These are phyloP conservation scores for Clarireedia monteithiana DNA, from an alignment of 2,329 filamentous ascomycete genomes.

Conservation along the genomic window DNA sequence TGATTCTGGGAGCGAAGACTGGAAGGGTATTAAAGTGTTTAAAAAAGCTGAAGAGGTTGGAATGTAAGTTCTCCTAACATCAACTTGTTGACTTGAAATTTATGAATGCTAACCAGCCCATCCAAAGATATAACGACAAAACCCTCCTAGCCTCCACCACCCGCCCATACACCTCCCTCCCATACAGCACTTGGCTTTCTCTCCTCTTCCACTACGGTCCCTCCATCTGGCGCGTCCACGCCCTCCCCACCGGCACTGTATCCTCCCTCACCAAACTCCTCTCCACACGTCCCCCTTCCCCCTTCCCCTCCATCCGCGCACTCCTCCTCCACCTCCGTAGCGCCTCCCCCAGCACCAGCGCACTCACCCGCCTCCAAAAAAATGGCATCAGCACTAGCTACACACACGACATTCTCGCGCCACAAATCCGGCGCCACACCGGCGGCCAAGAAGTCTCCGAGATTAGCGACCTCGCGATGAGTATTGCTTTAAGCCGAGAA, in stretches of 20 bases:
- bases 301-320: neutral
- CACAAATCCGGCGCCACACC: slow-evolving; percentile 1
- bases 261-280: neutral
- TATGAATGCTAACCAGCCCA: too few species aligned
- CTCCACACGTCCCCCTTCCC: neutral
- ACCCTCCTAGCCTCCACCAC: neutral
- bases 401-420: neutral
- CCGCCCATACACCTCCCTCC: slow-evolving; percentile 2
- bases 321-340: neutral
- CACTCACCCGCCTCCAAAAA: neutral
- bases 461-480: neutral
- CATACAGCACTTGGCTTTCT: neutral
- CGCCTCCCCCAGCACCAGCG: neutral
- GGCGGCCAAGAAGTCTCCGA: neutral
- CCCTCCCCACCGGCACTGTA: neutral
- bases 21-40: neutral
- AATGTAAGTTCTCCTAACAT: neutral
- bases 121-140: neutral
- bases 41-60: neutral
- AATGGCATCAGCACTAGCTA: neutral
- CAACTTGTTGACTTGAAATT: neutral
- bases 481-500: neutral
- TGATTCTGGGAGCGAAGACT: neutral
- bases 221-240: neutral
- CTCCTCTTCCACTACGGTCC: neutral